Conservation (phyloP, 192 early-diverging fungal genomes). For the Coemansia sp. region DNA sequence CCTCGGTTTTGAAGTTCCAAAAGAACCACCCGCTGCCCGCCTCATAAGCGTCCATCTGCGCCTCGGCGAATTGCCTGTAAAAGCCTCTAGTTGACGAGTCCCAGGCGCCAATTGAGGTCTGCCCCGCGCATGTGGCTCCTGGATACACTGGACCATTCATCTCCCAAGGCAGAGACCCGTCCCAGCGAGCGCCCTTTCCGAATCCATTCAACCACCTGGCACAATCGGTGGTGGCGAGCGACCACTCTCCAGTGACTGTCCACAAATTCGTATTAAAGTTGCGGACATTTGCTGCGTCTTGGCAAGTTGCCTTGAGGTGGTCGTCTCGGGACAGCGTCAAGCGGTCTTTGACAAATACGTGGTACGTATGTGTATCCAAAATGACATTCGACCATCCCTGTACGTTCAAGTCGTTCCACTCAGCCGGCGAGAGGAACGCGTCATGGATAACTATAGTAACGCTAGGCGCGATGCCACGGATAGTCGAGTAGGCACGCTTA, state of each 20-base stretch:
- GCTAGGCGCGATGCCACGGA: constrained; percentile 40
- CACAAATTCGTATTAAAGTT: constrained; percentile 37
- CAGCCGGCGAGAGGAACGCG: constrained; percentile 41
- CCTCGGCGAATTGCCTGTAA: constrained; percentile 57
- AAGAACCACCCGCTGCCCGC: constrained; percentile 68
- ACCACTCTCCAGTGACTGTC: constrained; percentile 73
- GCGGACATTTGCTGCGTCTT: constrained; percentile 36
- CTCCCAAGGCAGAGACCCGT: constrained; percentile 57
- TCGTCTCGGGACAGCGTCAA: constrained; percentile 22
- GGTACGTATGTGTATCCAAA: constrained; percentile 57
- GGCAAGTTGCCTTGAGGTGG: constrained; percentile 39
- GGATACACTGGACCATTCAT: constrained; percentile 45
- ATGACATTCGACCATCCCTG: constrained; percentile 49
- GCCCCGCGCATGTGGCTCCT: constrained; percentile 56
- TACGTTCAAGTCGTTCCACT: constrained; percentile 40
- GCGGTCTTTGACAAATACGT: constrained; percentile 49
- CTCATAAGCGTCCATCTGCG: constrained; percentile 71
- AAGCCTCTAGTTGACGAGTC: constrained; percentile 54
- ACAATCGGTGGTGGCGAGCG: constrained; percentile 70
- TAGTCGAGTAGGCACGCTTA: constrained; percentile 31
- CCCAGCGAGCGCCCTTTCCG: constrained; percentile 58
- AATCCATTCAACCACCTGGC: constrained; percentile 70
- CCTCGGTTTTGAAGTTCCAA: constrained; percentile 76
- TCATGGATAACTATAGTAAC: constrained; percentile 48
- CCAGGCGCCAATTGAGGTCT: constrained; percentile 48